These are phyloP conservation scores for Stylonectria norvegica DNA, from an alignment of 2,329 filamentous ascomycete genomes.

Conservation along the genomic window DNA sequence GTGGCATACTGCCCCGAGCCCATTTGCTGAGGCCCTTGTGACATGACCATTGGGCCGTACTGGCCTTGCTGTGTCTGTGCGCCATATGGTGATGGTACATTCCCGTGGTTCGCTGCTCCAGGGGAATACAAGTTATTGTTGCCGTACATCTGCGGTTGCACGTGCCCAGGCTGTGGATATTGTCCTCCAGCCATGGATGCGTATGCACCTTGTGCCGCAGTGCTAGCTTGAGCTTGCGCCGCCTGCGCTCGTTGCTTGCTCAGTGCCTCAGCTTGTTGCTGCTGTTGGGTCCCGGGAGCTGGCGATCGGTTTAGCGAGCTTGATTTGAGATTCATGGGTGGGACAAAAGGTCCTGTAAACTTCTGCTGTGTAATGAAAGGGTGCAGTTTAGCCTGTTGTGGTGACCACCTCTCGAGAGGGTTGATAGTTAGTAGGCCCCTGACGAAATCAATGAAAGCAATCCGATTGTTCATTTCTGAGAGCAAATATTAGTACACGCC, in stretches of 20 bases:
- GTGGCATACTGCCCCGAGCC: conserved; percentile 60
- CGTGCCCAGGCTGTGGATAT: conserved; percentile 45
- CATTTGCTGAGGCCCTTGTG: conserved; percentile 64
- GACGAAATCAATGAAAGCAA: conserved; percentile 98
- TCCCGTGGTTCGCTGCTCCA: conserved; percentile 40
- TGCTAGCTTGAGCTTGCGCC: conserved; percentile 67
- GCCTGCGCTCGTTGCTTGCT: conserved; percentile 84
- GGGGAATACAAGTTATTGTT: conserved; percentile 80
- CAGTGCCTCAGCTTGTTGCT: conserved; percentile 88
- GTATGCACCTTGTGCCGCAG: conserved; percentile 66
- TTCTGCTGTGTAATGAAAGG: conserved; percentile 99
- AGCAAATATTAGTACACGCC: conserved; percentile 20
- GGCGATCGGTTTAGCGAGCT: conserved; percentile 82
- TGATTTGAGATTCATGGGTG: conserved; percentile 93
- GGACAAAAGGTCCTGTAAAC: conserved; percentile 92
- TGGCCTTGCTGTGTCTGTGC: conserved; percentile 67
- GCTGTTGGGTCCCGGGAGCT: conserved; percentile 89
- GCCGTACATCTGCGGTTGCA: conserved; percentile 69
- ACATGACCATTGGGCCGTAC: conserved; percentile 72
- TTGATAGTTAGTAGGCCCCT: conserved; percentile 91
- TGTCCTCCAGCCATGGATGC: conserved; percentile 44
- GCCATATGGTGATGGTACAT: conserved; percentile 70
- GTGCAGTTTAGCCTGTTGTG: conserved; percentile 93
- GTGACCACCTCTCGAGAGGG: conserved; percentile 93
- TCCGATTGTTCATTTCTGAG: conserved; percentile 94